Base-by-base conservation (phyloP, 2,329 filamentous ascomycete species). In the Penicillium digitatum region DNA sequence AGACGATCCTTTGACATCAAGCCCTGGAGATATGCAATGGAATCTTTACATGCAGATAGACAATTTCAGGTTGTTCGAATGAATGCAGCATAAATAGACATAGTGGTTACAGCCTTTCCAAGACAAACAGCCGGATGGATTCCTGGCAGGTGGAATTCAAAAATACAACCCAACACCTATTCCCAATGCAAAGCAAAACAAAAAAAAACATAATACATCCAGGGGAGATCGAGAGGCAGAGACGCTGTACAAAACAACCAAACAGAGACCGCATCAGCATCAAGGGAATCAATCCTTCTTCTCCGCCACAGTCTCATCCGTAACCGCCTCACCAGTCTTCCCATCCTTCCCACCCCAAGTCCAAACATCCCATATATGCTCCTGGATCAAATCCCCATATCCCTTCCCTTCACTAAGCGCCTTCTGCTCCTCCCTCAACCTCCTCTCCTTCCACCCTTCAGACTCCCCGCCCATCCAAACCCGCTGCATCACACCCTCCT, bases 341-440 rank as follows among this genome's bases (percentile, higher is more conserved):
- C 34, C 52, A 43, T 59, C 55, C 49, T 66, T 66, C 57, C 69
- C 68, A 34, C 70, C 69, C 69, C 68, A 71, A 56, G 70, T 76
- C 74, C 74, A 77, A 29, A 76, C 76, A 55, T 78, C 76, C 73
- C 71, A 76, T 42, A 78, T 71, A 70, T 78, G 72, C 56, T 77
- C 74, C 59, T 70, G 68, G 48, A 78, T 78, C 69, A 78, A 67
- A 68, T 74, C 72, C 0, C 73, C 69, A 66, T 78, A 78, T 2
- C 75, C 73, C 58, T 75, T 76, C 38, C 76, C 72, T 53, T 74
- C 68, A 48, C 67, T 66, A 55, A 78, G 58, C 32, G 75, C 75
- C 65, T 75, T 68, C 66, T 72, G 69, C 60, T 77, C 75, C 62
- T 78, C 74, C 38, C 63, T 57, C 45, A 76, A 52, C 50, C 76